Evolutionary conservation across 2,329 filamentous ascomycete genomes (phyloP).

Genomic region (Coleophoma cylindrospora): DNA sequence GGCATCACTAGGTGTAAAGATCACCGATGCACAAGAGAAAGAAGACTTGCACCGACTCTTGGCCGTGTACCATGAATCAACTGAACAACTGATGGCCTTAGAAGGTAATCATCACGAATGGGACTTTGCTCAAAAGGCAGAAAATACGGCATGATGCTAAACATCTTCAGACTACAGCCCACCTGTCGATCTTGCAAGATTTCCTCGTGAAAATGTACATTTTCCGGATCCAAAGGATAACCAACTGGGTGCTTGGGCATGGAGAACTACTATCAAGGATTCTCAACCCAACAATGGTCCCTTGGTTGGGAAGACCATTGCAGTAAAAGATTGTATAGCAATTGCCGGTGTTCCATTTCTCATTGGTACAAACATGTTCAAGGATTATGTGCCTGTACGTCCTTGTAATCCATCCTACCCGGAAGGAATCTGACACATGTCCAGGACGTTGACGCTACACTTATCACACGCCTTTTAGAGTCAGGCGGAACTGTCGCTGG

Average conservation of each 20-base stretch:
- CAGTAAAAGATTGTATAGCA: conserved; percentile 48
- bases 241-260: conserved; percentile 45
- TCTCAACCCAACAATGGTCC: conserved; percentile 8
- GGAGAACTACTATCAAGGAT: conserved; percentile 39
- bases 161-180: conserved; percentile 24
- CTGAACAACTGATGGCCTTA: conserved; percentile 30
- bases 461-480: conserved; percentile 42
- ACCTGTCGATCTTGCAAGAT: conserved; percentile 25
- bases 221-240: conserved; percentile 35
- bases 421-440: too few relatives aligned
- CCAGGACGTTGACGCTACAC: conserved; percentile 39
- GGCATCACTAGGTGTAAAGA: conserved; percentile 20
- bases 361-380: conserved; percentile 40
- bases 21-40: conserved; percentile 30
- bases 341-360: conserved; percentile 47
- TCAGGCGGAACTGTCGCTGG: conserved; percentile 43
- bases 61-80: conserved; percentile 30
- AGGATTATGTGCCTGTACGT: conserved; percentile 34
- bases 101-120: background rate
- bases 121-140: background rate
- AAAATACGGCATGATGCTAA: background rate
- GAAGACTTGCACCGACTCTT: conserved; percentile 32
- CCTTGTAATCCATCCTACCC: too few relatives aligned
- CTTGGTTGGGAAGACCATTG: conserved; percentile 38
- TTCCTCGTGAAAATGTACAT: conserved; percentile 38